Conservation (phyloP, 179 eudicot species). For the Silene coronaria region DNA sequence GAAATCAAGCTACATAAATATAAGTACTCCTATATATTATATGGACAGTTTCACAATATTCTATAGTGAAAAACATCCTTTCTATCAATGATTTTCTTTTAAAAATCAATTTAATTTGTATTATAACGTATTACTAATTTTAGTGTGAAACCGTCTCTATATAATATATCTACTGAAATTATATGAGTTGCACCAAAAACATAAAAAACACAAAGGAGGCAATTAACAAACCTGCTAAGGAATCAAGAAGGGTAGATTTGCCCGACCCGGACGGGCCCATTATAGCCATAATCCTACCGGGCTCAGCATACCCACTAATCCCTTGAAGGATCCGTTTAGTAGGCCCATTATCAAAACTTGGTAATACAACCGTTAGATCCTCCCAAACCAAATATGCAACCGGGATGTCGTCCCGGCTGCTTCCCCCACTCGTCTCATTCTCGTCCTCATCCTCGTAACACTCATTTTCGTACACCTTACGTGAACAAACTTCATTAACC, state of each 20-base stretch:
- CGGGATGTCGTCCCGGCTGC: conserved; percentile 5
- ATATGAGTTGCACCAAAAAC: background rate
- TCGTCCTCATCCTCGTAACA: conserved; percentile 9
- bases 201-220: background rate
- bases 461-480: conserved; percentile 10
- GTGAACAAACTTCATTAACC: conserved; percentile 12
- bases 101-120: too few species aligned
- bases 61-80: too few species aligned
- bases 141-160: background rate
- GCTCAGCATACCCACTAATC: conserved; percentile 62
- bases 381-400: conserved; percentile 73
- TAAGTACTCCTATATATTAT: too few species aligned
- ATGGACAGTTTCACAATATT: too few species aligned
- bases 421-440: conserved; percentile 14
- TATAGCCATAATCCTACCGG: conserved; percentile 86
- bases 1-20: too few species aligned
- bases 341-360: conserved; percentile 48
- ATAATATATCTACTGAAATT: background rate
- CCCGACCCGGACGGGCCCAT: conserved; percentile 99
- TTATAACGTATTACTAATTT: too few species aligned
- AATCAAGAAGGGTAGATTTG: conserved; percentile 84
- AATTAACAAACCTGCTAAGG: conserved; percentile 56
- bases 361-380: conserved; percentile 58
- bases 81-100: too few species aligned
- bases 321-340: conserved; percentile 59